These are phyloP conservation scores for Rhodocollybia butyracea DNA, from an alignment of 768 basidiomycete species.

Conservation along the genomic window DNA sequence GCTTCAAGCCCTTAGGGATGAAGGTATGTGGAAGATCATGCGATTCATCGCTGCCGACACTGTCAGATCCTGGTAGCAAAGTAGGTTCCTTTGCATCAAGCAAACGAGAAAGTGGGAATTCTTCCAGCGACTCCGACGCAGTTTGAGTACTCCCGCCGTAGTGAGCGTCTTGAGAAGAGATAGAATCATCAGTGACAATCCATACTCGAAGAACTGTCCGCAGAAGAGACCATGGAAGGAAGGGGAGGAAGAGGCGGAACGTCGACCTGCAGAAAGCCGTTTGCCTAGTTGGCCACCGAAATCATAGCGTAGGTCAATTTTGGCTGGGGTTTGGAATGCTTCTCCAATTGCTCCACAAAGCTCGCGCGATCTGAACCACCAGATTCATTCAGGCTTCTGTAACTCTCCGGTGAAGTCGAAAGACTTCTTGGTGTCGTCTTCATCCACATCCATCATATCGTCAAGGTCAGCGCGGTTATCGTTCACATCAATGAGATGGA, in stretches of 20 bases:
- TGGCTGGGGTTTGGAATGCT: conserved; percentile 76
- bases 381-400: conserved; percentile 62
- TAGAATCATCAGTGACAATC: not conserved
- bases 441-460: conserved; percentile 37
- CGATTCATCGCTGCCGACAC: conserved; percentile 33
- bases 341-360: conserved; percentile 82
- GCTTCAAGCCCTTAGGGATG: conserved; percentile 15
- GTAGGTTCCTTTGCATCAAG: conserved; percentile 33
- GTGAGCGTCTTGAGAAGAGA: conserved; percentile 1
- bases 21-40: conserved; percentile 10
- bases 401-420: conserved; percentile 87
- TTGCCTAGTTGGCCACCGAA: conserved; percentile 24
- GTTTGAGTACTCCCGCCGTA: conserved; percentile 4
- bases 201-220: not conserved
- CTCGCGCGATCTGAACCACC: conserved; percentile 66
- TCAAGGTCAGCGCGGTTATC: conserved; percentile 37
- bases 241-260: conserved; percentile 53
- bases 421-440: conserved; percentile 71
- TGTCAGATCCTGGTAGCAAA: conserved; percentile 35
- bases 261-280: conserved; percentile 32
- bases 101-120: conserved; percentile 7
- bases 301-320: conserved; percentile 53
- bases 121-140: conserved; percentile 16
- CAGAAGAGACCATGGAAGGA: conserved; percentile 31
- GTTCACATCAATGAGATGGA: conserved; percentile 42